These are phyloP conservation scores for Rhododendron kiyosumense DNA, from an alignment of 148 eudicot species.

Conservation along the genomic window DNA sequence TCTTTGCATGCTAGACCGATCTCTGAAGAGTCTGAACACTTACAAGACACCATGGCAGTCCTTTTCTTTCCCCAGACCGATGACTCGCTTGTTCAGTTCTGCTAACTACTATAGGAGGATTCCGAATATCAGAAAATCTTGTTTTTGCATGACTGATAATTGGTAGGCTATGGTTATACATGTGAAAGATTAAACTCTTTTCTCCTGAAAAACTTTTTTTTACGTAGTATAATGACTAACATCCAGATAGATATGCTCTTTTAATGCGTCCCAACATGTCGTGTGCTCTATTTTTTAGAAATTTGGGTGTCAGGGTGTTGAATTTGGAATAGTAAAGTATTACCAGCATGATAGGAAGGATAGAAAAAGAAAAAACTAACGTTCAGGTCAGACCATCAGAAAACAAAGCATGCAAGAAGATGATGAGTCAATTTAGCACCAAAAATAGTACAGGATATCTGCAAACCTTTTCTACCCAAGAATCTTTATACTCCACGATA, in stretches of 20 bases:
- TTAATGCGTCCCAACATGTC: neutral
- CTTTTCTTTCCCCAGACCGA: too few species aligned
- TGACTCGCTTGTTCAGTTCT: too few species aligned
- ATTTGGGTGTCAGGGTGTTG: neutral
- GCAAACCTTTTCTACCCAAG: slow-evolving; percentile 98
- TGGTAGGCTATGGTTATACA: neutral
- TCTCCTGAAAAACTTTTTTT: neutral
- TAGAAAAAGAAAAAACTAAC: neutral
- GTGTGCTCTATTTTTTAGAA: neutral
- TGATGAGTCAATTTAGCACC: slow-evolving; percentile 4
- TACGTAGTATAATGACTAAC: neutral
- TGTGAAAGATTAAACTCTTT: neutral
- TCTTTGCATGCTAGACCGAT: neutral
- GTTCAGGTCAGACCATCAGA: neutral
- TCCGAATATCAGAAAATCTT: neutral
- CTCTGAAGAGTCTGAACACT: neutral
- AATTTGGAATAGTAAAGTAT: neutral
- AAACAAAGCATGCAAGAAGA: slow-evolving; percentile 4
- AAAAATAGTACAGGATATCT: neutral
- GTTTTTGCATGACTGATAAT: neutral
- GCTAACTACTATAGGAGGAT: too few species aligned
- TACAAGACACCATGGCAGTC: neutral
- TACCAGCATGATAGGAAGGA: neutral
- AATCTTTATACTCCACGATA: slow-evolving; percentile 95
- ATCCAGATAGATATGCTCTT: neutral